These are phyloP conservation scores for Gynandropsis gynandra DNA, from an alignment of 345 rosid genomes.

Conservation along the genomic window DNA sequence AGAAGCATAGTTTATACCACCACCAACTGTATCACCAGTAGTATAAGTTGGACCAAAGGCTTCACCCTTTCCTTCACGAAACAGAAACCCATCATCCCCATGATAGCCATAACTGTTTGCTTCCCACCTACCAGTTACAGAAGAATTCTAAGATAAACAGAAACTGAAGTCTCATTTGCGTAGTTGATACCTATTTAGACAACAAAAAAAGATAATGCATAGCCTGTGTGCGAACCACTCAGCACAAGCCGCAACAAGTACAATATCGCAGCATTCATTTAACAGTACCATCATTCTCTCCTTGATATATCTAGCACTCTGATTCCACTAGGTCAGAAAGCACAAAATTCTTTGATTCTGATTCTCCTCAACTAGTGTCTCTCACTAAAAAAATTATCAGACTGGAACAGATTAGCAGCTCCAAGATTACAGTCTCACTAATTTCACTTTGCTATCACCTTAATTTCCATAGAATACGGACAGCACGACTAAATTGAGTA, in stretches of 20 bases:
- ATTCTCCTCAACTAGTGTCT: not conserved
- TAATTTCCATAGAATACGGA: not conserved
- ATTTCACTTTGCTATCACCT: not conserved
- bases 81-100: constrained; percentile 86
- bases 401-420: not conserved
- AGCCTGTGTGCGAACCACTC: no score
- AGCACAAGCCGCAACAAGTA: no score
- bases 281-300: no score
- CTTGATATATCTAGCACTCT: no score
- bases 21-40: constrained; percentile 72
- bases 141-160: constrained; percentile 12
- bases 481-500: constrained; percentile 1
- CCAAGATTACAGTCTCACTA: not conserved
- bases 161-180: constrained; percentile 3
- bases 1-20: constrained; percentile 80
- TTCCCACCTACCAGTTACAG: constrained; percentile 69
- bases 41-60: constrained; percentile 81
- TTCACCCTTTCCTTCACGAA: constrained; percentile 75
- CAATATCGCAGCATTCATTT: no score
- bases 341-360: not conserved
- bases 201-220: not conserved
- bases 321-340: no score
- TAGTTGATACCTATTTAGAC: not conserved
- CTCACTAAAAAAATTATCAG: not conserved
- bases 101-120: constrained; percentile 90